These are phyloP conservation scores for Paramecium tetraurelia DNA, from an alignment of 73 alveolate genomes.

Conservation along the genomic window DNA sequence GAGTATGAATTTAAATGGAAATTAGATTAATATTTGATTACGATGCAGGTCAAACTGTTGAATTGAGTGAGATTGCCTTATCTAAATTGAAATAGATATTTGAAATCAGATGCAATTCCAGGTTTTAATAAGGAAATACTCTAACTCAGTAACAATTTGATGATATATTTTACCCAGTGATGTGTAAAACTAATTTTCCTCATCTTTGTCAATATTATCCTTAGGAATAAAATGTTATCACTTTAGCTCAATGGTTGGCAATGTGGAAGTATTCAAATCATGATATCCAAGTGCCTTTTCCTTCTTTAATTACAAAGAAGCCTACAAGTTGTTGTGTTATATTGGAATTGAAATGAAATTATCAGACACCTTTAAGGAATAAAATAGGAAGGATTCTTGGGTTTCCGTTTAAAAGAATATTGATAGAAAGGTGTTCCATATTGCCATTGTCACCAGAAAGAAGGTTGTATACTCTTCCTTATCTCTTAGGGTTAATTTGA, in stretches of 20 bases:
- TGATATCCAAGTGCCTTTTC: constrained; percentile 13
- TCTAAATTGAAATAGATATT: not conserved
- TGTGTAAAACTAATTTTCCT: not conserved
- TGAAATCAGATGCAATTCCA: not conserved
- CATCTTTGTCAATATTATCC: not conserved
- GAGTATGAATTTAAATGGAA: not conserved
- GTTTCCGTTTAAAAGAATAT: not conserved
- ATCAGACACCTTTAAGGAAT: constrained; percentile 1
- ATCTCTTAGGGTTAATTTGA: not conserved
- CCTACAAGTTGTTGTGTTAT: constrained; percentile 27
- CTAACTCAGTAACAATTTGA: not conserved
- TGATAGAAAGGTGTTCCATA: constrained; percentile 25
- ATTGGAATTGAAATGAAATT: constrained; percentile 11
- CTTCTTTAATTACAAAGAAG: constrained; percentile 28
- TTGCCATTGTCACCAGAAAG: not conserved
- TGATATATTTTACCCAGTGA: constrained; percentile 3
- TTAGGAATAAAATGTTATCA: not conserved
- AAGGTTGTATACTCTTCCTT: not conserved
- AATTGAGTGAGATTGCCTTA: constrained; percentile 56
- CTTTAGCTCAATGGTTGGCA: not conserved
- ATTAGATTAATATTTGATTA: constrained; percentile 21
- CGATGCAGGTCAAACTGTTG: constrained; percentile 54
- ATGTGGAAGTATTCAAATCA: constrained; percentile 25
- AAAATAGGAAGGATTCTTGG: constrained; percentile 29
- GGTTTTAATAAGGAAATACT: not conserved